Conservation (phyloP, 164 flowering plant species). For the Vitis labrusca region DNA sequence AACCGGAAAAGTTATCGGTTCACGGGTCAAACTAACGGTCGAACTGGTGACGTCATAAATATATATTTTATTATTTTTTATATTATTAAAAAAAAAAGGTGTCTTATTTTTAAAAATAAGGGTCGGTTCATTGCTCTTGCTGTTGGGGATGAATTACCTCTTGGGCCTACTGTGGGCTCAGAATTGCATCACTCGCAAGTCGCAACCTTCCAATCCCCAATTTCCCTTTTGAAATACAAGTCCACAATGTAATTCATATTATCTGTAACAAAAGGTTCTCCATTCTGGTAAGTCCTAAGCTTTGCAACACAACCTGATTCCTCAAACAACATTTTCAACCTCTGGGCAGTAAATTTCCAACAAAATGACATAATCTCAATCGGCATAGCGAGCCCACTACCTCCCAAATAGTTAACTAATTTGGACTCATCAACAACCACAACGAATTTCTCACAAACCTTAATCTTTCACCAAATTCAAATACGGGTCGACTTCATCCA, state of each 20-base stretch:
- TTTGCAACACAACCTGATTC: constrained; percentile 67
- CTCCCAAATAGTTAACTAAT: constrained; percentile 63
- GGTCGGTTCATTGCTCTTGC: no score
- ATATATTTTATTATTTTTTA: no score
- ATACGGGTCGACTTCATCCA: constrained; percentile 84
- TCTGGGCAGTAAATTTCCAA: constrained; percentile 60
- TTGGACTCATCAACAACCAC: constrained; percentile 86
- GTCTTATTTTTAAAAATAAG: no score
- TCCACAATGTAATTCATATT: constrained; percentile 82
- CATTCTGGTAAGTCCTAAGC: constrained; percentile 47
- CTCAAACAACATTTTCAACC: constrained; percentile 57
- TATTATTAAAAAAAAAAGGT: no score
- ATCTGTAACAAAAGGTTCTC: constrained; percentile 66
- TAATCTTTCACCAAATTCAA: constrained; percentile 89
- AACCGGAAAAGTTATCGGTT: no score
- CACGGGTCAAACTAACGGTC: no score
- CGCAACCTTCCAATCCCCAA: constrained; percentile 66
- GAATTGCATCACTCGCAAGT: no score
- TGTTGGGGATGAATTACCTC: no score
- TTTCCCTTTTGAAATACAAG: constrained; percentile 66
- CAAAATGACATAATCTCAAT: constrained; percentile 85
- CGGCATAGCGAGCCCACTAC: constrained; percentile 80
- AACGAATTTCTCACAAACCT: constrained; percentile 50
- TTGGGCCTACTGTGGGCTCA: no score
- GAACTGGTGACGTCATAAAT: no score